Percentiles rank a stretch among this genome's conserved stretches.
Evolutionary conservation across 805 yeast genomes (phyloP).

Genomic region (Ogataea nonfermentans): DNA sequence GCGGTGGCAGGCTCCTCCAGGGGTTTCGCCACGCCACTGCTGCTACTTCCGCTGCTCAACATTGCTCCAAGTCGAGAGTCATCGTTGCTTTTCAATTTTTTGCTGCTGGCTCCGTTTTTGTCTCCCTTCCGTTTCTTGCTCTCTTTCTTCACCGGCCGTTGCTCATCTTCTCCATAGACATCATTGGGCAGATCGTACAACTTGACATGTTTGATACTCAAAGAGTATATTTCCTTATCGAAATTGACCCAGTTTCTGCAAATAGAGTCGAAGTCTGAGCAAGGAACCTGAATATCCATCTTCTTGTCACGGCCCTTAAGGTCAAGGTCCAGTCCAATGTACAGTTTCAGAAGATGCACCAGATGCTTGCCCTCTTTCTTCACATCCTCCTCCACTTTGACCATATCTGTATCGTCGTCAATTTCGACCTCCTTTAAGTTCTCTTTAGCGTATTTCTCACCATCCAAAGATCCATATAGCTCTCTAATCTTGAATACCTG

Average conservation of each 20-base stretch:
- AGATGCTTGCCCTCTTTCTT: conserved; percentile 27
- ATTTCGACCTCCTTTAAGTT: conserved; percentile 33
- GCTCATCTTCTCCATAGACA: conserved; percentile 79
- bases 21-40: conserved; percentile 5
- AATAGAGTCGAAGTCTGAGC: conserved; percentile 80
- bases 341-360: conserved; percentile 70
- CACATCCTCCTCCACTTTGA: conserved; percentile 26
- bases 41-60: conserved; percentile 10
- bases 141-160: conserved; percentile 62
- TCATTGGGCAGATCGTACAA: conserved; percentile 79
- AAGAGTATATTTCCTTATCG: conserved; percentile 55
- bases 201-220: conserved; percentile 72
- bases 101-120: conserved; percentile 33
- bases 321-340: conserved; percentile 69
- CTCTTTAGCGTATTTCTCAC: conserved; percentile 44
- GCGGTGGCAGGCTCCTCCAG: conserved; percentile 11
- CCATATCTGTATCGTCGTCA: conserved; percentile 32
- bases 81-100: conserved; percentile 27
- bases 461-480: conserved; percentile 55
- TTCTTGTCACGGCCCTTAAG: conserved; percentile 54
- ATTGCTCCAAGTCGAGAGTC: conserved; percentile 9
- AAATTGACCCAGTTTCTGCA: conserved; percentile 74
- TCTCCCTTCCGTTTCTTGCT: conserved; percentile 50
- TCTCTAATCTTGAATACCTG: conserved; percentile 29
- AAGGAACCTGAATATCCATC: conserved; percentile 84